A percentile compares a stretch with the other conserved stretches of the same genome.
Evolutionary conservation across 1,139 yeast species (phyloP).

Genomic region (Yamadazyma songkhlaensis): DNA sequence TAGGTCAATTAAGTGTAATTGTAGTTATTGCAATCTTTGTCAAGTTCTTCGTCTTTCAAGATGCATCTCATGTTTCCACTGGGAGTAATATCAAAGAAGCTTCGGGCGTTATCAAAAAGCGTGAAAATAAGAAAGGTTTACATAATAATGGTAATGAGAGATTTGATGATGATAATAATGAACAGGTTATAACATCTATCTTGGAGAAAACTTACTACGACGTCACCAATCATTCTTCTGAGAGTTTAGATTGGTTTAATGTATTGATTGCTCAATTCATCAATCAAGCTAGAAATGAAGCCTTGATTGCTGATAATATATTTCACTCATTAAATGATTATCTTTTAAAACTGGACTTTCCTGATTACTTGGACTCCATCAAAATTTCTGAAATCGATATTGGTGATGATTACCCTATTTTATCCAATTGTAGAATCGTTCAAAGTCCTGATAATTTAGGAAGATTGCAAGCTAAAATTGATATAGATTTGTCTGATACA

Average conservation of each 20-base stretch:
- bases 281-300: conserved; percentile 83
- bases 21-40: conserved; percentile 72
- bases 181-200: conserved; percentile 38
- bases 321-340: conserved; percentile 69
- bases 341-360: conserved; percentile 50
- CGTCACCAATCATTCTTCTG: conserved; percentile 82
- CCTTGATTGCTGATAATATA: conserved; percentile 78
- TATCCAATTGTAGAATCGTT: conserved; percentile 85
- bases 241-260: conserved; percentile 95
- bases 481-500: conserved; percentile 88
- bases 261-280: conserved; percentile 90
- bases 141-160: conserved; percentile 24
- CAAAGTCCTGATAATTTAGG: conserved; percentile 50
- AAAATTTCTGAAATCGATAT: conserved; percentile 84
- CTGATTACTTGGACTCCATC: conserved; percentile 78
- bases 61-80: conserved; percentile 44
- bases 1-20: conserved; percentile 85
- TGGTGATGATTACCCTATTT: conserved; percentile 94
- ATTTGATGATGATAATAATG: conserved; percentile 15
- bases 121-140: conserved; percentile 18
- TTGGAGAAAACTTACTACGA: conserved; percentile 91
- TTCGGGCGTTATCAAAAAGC: conserved; percentile 36
- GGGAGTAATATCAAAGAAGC: conserved; percentile 30
- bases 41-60: conserved; percentile 87
- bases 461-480: conserved; percentile 84